Base-by-base conservation (phyloP, 441 rosid genomes). In the Gossypium aridum region DNA sequence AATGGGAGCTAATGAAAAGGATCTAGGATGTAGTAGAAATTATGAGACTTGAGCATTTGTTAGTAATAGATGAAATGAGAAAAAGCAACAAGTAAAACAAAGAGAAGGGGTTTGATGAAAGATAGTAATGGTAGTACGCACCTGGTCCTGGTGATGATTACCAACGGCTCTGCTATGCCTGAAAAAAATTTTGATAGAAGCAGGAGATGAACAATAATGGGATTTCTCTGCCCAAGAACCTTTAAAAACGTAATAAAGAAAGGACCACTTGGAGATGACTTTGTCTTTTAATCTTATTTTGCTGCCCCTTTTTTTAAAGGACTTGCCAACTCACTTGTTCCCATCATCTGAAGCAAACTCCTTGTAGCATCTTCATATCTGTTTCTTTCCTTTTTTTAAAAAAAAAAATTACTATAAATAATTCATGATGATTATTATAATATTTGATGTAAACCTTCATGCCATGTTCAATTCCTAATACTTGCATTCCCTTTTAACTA, bases 271-370 rank as follows among this genome's bases (percentile, higher is more conserved):
- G 66, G 49, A 59, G 84, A 78, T 82, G 65, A 74, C 75, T 73
- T 80, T 80, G 83, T 25, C 81, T 82, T 79, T 74, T 66, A 16
- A 66, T 73, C 64, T 71, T 65, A 71, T 71, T 54, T 12, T 6
- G 10, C 8, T 3, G 1, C 25, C 9, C 8, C 56, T 64, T 75
- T 81, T 66, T 75, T 22, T 60, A 55, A 78, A 73, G 74, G 79
- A 55, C 55, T 79, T 78, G 81, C 86, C 88, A 87, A 80, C 89
- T 84, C 87, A 77, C 75, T 34, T 25, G 66, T 82, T 49, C 53
- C 87, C 83, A 26, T 17, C 60, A 71, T 77, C 53, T 59, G 68
- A 84, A 85, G 85, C 84, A 81, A 81, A 19, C 84, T 59, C 34
- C 69, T 71, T 65, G 5, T 19, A 74, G 76, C 39, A 76, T 81